A percentile compares a stretch with the other conserved stretches of the same genome.
phyloP scores from a whole-genome alignment of 2,329 filamentous ascomycete genomes.

The Xylaria digitata region DNA sequence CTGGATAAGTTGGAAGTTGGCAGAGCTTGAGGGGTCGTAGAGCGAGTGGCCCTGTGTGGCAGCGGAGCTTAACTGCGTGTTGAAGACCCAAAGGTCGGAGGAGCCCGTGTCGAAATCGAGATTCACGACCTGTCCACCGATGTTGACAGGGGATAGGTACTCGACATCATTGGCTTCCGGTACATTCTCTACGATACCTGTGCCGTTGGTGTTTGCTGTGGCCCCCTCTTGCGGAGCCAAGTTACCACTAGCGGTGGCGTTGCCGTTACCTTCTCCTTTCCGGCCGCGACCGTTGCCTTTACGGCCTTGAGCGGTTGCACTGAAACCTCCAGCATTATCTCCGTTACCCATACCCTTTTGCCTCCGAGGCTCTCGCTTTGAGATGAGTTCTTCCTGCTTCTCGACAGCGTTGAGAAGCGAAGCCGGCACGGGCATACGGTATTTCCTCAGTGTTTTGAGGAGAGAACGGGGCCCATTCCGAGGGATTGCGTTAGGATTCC shows the following conservation, averaged over 20 bases:
- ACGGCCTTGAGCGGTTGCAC: slow-evolving; percentile 13
- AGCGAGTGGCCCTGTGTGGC: slow-evolving; percentile 47
- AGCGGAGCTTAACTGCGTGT: slow-evolving; percentile 48
- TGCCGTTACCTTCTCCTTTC: slow-evolving; percentile 12
- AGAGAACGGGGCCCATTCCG: slow-evolving; percentile 48
- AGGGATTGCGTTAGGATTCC: slow-evolving; percentile 47
- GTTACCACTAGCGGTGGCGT: slow-evolving; percentile 28
- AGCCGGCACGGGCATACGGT: slow-evolving; percentile 49
- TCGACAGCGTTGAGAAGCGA: slow-evolving; percentile 41
- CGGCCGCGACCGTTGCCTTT: slow-evolving; percentile 30
- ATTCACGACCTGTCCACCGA: slow-evolving; percentile 50
- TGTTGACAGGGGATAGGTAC: slow-evolving; percentile 50
- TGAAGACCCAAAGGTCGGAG: slow-evolving; percentile 53
- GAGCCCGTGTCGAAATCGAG: slow-evolving; percentile 53
- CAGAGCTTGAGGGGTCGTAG: slow-evolving; percentile 47
- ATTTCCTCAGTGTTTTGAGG: slow-evolving; percentile 50
- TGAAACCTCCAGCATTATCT: slow-evolving; percentile 8
- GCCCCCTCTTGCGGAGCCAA: slow-evolving; percentile 32
- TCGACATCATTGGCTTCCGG: slow-evolving; percentile 50
- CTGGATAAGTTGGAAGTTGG: slow-evolving; percentile 47
- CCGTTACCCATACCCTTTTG: slow-evolving; percentile 41
- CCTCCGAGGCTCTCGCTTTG: slow-evolving; percentile 43
- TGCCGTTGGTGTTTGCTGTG: slow-evolving; percentile 40
- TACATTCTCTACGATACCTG: slow-evolving; percentile 44
- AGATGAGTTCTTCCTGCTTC: slow-evolving; percentile 45